Evolutionary conservation across 192 early-diverging fungal genomes (phyloP).

Genomic region (Entomortierella beljakovae): DNA sequence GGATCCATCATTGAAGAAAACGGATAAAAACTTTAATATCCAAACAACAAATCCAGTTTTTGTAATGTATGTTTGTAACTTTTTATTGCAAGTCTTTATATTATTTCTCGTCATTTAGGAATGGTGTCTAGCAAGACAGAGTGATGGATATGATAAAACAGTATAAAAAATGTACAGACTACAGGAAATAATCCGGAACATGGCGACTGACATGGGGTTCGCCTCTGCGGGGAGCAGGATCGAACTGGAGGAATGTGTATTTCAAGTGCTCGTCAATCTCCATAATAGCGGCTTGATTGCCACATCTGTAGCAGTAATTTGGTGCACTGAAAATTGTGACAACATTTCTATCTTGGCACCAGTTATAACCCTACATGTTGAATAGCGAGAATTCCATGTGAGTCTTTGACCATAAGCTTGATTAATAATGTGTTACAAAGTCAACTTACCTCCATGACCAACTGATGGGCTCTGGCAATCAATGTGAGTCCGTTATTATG

Average conservation of each 20-base stretch:
- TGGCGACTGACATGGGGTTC: conserved; percentile 98
- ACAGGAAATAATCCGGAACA: conserved; percentile 99
- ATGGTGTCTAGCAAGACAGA: too few species aligned
- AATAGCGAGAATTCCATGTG: neutral
- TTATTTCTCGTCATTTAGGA: neutral
- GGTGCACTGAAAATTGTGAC: conserved; percentile 99
- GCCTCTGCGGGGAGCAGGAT: conserved; percentile 96
- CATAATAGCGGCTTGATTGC: conserved; percentile 99
- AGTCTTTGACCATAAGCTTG: neutral
- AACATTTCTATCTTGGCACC: conserved; percentile 98
- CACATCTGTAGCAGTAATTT: conserved; percentile 99
- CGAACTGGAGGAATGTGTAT: conserved; percentile 99
- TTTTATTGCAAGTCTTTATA: too few species aligned
- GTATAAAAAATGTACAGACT: conserved; percentile 6
- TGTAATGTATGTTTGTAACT: too few species aligned
- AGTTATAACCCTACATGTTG: conserved; percentile 88
- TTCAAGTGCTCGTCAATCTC: conserved; percentile 99
- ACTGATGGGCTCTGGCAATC: conserved; percentile 95
- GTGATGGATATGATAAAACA: conserved; percentile 1
- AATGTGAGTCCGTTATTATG: conserved; percentile 98
- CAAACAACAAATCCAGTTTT: too few species aligned
- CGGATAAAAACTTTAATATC: too few species aligned
- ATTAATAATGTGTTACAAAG: neutral
- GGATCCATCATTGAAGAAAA: too few species aligned
- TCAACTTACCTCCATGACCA: conserved; percentile 82